Evolutionary conservation across 495 filamentous ascomycete genomes (phyloP), one percentile per base, ranked within the genome.

Genomic region (Xanthoparmelia taractica): DNA sequence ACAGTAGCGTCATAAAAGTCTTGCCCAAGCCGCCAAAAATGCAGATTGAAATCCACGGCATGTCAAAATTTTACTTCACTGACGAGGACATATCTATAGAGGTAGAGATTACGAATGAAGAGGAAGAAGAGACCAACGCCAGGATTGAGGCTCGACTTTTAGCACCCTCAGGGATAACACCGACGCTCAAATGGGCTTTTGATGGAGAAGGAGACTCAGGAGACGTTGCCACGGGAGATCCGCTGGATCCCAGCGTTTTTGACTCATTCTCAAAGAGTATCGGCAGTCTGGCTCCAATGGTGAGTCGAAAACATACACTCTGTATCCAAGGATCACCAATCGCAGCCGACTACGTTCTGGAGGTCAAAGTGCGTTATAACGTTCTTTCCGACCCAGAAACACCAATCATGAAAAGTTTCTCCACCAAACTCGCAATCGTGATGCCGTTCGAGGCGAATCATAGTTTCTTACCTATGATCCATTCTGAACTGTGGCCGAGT

Each of bases 11-110:
- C 18, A 66, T 79, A 87, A 88, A 82, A 55, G 85, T 97, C 40
- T 78, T 91, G 61, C 94, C 93, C 7, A 88, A 94, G 70, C 94
- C 94, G 47, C 94, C 94, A 0, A 97, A 97, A 71, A 86, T 99
- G 74, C 84, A 88, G 64, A 81, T 97, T 40, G 79, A 76, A 33
- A 73, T 88, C 27, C 76, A 80, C 3, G 79, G 83, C 54, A 77
- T 78, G 61, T 77, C 83, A 29, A 84, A 87, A n/a, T n/a, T n/a
- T 38, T 95, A 94, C 73, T 97, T 96, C 69, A 87, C 86, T 4
- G 86, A 93, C 69, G 94, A 99, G 74, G 70, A 74, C 2, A 79
- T 96, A 47, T 68, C 69, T 12, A 73, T 97, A 52, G 76, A 79
- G 20, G 78, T 97, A 43, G 80, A 87, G 34, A 76, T 96, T 23